A percentile compares a stretch with the other conserved stretches of the same genome.
phyloP scores from a whole-genome alignment of 2,329 filamentous ascomycete genomes.

The Neofusicoccum kwambonambiense region DNA sequence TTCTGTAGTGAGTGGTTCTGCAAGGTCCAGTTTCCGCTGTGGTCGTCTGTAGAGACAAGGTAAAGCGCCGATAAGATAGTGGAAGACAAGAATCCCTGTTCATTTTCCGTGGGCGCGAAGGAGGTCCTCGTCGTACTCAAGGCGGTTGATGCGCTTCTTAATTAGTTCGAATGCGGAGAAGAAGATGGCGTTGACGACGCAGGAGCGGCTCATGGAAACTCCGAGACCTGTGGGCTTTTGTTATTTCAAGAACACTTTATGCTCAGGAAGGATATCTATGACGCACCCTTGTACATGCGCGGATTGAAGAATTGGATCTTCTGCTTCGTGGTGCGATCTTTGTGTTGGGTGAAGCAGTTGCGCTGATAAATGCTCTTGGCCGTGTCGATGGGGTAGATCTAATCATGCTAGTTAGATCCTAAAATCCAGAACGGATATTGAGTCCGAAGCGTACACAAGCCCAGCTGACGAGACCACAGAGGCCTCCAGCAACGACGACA shows the following conservation, averaged over 20 bases:
- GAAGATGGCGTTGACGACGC: conserved; percentile 83
- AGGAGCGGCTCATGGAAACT: conserved; percentile 80
- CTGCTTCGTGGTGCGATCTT: conserved; percentile 55
- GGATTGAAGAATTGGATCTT: conserved; percentile 76
- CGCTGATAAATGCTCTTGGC: conserved; percentile 85
- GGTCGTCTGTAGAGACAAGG: background rate
- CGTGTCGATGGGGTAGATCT: conserved; percentile 67
- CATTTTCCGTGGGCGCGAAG: conserved; percentile 12
- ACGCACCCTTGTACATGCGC: conserved; percentile 72
- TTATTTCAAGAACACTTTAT: background rate
- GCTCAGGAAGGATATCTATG: background rate
- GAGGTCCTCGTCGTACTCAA: conserved; percentile 37
- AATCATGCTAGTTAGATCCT: conserved; percentile 21
- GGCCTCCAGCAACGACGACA: conserved; percentile 73
- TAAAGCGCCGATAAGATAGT: background rate
- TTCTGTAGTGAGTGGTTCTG: too few species aligned
- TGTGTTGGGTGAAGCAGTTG: conserved; percentile 70
- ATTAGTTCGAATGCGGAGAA: conserved; percentile 85
- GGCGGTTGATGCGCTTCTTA: conserved; percentile 58
- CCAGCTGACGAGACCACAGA: conserved; percentile 84
- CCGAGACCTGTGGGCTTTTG: conserved; percentile 53
- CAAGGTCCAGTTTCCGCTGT: too few species aligned
- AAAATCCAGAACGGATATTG: background rate
- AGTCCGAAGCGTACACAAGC: conserved; percentile 48
- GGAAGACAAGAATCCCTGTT: background rate